phyloP scores from a whole-genome alignment of 2,329 filamentous ascomycete species.

The Pseudogymnoascus sp. region DNA sequence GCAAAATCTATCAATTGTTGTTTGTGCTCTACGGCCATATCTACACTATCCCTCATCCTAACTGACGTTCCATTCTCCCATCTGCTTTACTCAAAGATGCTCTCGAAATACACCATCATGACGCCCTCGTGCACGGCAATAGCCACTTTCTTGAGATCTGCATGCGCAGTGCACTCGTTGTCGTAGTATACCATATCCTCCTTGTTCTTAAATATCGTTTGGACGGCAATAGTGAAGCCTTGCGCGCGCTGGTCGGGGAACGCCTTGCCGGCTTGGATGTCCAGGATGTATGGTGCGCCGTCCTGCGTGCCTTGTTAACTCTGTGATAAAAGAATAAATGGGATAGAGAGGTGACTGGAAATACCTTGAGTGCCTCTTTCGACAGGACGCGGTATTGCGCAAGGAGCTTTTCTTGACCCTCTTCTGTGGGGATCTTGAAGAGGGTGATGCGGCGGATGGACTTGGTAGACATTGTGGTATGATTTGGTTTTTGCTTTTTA shows the following conservation, averaged over 20 bases:
- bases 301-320: constrained; percentile 32
- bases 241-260: constrained; percentile 42
- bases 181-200: constrained; percentile 54
- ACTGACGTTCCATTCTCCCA: neutral
- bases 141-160: constrained; percentile 34
- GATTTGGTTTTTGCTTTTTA: neutral
- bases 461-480: constrained; percentile 20
- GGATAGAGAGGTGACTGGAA: neutral
- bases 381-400: constrained; percentile 29
- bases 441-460: constrained; percentile 42
- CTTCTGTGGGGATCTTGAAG: constrained; percentile 43
- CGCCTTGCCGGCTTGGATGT: constrained; percentile 38
- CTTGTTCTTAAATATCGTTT: constrained; percentile 44
- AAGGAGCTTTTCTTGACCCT: constrained; percentile 35
- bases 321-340: neutral
- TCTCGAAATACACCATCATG: constrained; percentile 18
- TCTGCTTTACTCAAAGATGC: constrained; percentile 2
- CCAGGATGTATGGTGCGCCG: constrained; percentile 48
- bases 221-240: constrained; percentile 45
- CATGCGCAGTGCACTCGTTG: constrained; percentile 44
- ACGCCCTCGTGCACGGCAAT: constrained; percentile 16
- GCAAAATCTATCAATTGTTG: neutral
- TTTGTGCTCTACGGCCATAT: neutral
- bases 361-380: constrained; percentile 36
- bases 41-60: neutral